Evolutionary conservation across 2,329 filamentous ascomycete genomes (phyloP), one percentile per base, ranked within the genome.

Genomic region (Macroventuria anomochaeta): DNA sequence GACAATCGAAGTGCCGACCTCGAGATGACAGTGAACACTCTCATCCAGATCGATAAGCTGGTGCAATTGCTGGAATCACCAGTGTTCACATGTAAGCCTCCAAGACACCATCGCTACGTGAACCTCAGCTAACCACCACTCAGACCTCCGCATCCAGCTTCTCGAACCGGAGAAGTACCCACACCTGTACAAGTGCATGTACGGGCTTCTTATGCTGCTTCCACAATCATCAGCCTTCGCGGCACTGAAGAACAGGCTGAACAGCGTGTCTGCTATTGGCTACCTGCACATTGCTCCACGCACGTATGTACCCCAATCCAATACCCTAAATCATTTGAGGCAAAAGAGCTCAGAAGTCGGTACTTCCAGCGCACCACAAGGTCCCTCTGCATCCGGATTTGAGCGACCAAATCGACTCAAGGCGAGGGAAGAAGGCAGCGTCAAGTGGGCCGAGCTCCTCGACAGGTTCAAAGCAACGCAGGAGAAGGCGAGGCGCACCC

Each of bases 11-110:
- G 91, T 75, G 95, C 91, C 55, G 95, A 99, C 68, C 81, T 99
- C 41, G 95, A 99, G 74, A 97, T 99, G 91, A 97, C 93, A 0
- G 95, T 99, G 64, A 96, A 96, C 66, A 96, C 97, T 76, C 84
- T 99, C 49, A 99, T 99, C 36, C 96, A 99, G 73, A 97, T 99
- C 64, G 95, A 99, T 76, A 99, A 99, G 75, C 83, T 99, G 13
- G 95, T 99, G 11, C 95, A 99, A 74, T 83, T 99, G 13, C 86
- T 99, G 32, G 95, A 99, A 74, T 97, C 93, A 0, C 95, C 95
- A 0, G 95, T 99, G 1, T 99, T 99, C 70, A 99, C 95, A 39
- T 99, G 91, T 96, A 76, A 77, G 87, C 74, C 12, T 17, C 21
- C 18, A 5, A 11, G 0, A 10, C 23, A 7, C 13, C 10, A 15